Evolutionary conservation across 1,139 yeast species (phyloP), one percentile per base, ranked within the genome.

Genomic region (Pichia sp.): DNA sequence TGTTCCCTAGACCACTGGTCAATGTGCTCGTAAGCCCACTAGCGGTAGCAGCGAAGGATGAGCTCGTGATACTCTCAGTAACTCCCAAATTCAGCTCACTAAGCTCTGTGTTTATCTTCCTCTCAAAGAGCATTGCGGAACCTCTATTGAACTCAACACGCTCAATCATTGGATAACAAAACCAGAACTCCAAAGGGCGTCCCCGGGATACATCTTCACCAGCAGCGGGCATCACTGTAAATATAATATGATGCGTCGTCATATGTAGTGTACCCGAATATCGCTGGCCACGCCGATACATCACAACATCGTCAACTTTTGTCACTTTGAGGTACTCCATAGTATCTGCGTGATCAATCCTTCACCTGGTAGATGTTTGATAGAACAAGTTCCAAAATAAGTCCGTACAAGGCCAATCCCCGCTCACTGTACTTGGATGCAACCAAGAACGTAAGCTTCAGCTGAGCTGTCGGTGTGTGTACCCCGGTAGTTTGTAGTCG

Each of bases 181-280:
- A 72, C 98, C 98, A 91, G 17, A 86, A 72, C 55, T 91, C 97
- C 41, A 78, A 63, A 25, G 64, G 61, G 22, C 57, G 58, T 36
- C 44, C 48, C 60, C 63, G 2, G 81, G n/a, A n/a, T n/a, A n/a
- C n/a, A n/a, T 45, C 15, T 47, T 41, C 19, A 19, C 16, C 18
- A 11, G 15, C 22, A 11, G 13, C 16, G 7, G 12, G 15, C 7
- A 26, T 22, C 5, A 66, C 38, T 7, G 72, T 73, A 58, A 88
- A 88, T 18, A 91, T 91, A 52, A 91, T 65, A 62, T 91, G 98
- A 57, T 81, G 88, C 1, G 88, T 75, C 1, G 95, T 84, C 38
- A 91, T 62, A 45, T 84, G 83, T 27, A 91, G 63, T 6, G 80
- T 72, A 2, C 97, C 98, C 8, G 60, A 59, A 22, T 73, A 63